These are phyloP conservation scores for Liquidambar formosana DNA, from an alignment of 164 flowering plant genomes.

Conservation along the genomic window DNA sequence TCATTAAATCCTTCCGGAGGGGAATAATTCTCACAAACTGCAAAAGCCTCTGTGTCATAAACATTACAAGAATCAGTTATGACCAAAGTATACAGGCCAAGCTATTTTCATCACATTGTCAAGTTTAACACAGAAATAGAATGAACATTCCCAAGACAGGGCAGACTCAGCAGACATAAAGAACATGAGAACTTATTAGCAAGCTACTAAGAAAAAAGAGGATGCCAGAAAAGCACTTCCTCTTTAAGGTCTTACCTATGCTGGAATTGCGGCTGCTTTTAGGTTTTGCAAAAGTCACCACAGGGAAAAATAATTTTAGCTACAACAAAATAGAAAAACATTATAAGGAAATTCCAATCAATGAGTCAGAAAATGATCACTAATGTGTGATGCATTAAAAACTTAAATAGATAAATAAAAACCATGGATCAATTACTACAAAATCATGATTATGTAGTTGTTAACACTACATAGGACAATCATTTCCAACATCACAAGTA, in stretches of 20 bases:
- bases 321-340: slow-evolving; percentile 39
- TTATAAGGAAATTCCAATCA: background rate
- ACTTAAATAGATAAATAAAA: background rate
- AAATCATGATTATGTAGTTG: background rate
- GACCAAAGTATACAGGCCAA: background rate
- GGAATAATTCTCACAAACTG: slow-evolving; percentile 93
- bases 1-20: slow-evolving; percentile 93
- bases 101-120: background rate
- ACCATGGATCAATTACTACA: background rate
- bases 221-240: background rate
- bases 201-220: too few species aligned
- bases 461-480: background rate
- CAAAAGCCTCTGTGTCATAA: slow-evolving; percentile 85
- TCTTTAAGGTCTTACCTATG: slow-evolving; percentile 59
- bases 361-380: background rate
- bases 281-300: slow-evolving; percentile 96
- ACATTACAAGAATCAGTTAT: background rate
- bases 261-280: slow-evolving; percentile 99
- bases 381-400: background rate
- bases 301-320: slow-evolving; percentile 90
- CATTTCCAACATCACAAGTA: background rate
- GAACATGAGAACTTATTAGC: too few species aligned
- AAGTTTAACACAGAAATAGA: background rate
- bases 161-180: too few species aligned
- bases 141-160: too few species aligned